phyloP scores from a whole-genome alignment of 768 basidiomycete species.

The Leccinum fibrillosum region DNA sequence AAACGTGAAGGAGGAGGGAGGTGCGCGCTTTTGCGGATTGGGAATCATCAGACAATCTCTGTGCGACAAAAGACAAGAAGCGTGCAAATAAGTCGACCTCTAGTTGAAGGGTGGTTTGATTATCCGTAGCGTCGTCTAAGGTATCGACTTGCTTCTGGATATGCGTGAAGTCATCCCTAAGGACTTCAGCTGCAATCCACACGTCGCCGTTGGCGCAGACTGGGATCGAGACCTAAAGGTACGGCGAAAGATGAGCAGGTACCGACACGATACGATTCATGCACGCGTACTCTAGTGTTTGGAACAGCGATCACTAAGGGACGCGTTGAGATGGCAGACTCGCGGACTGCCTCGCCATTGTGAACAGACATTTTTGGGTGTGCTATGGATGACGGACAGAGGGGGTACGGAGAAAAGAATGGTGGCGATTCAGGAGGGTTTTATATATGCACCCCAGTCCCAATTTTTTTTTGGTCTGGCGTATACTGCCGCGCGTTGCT shows the following conservation, averaged over 20 bases:
- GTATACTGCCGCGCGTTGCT: constrained; percentile 14
- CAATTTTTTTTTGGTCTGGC: constrained; percentile 29
- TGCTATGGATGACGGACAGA: constrained; percentile 5
- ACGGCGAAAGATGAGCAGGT: constrained; percentile 2
- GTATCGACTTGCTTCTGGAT: constrained; percentile 55
- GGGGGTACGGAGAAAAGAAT: constrained; percentile 8
- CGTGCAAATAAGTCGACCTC: constrained; percentile 76
- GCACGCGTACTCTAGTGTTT: constrained; percentile 34
- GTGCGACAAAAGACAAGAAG: constrained; percentile 76
- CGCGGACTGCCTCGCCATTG: constrained; percentile 29
- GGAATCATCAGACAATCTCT: constrained; percentile 54
- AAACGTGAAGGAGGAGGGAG: constrained; percentile 68
- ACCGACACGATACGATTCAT: constrained; percentile 2
- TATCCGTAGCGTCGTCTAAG: constrained; percentile 48
- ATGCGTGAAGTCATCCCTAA: constrained; percentile 84
- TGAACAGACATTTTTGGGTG: constrained; percentile 31
- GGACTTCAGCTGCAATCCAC: constrained; percentile 91
- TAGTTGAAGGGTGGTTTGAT: constrained; percentile 58
- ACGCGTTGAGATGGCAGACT: constrained; percentile 33
- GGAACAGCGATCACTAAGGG: constrained; percentile 32
- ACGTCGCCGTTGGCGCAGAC: constrained; percentile 77
- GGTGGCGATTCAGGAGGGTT: constrained; percentile 2
- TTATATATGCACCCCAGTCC: constrained; percentile 31
- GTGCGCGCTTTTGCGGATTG: constrained; percentile 52
- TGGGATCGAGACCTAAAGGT: constrained; percentile 72